A percentile compares a stretch with the other conserved stretches of the same genome.
Conservation (phyloP, 352 stramenopile genomes). For the Pythium aquatile region DNA sequence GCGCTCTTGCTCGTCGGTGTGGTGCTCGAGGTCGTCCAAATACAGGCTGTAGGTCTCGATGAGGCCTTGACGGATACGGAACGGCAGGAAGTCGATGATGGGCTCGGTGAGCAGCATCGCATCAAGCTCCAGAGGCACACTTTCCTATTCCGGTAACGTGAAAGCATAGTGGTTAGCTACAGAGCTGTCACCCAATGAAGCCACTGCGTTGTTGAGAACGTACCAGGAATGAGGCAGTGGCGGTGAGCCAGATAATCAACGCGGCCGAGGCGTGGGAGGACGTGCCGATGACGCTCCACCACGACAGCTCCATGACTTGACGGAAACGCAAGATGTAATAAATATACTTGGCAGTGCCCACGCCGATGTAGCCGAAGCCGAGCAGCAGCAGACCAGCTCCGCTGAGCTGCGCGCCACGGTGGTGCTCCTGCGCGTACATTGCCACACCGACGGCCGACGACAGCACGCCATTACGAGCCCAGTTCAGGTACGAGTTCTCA, state of each 20-base stretch:
- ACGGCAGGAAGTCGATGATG: slow-evolving; percentile 76
- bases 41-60: slow-evolving; percentile 90
- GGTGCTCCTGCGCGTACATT: slow-evolving; percentile 89
- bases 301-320: slow-evolving; percentile 86
- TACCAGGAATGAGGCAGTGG: slow-evolving; percentile 84
- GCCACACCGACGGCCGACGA: slow-evolving; percentile 79
- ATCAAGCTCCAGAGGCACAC: slow-evolving; percentile 81
- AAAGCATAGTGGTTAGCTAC: no score
- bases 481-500: slow-evolving; percentile 89
- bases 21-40: slow-evolving; percentile 81
- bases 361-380: slow-evolving; percentile 86
- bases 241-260: slow-evolving; percentile 84
- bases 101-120: slow-evolving; percentile 83
- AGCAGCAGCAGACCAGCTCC: slow-evolving; percentile 75
- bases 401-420: slow-evolving; percentile 80
- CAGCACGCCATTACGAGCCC: slow-evolving; percentile 81
- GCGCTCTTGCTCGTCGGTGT: slow-evolving; percentile 79
- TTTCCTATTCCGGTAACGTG: slow-evolving; percentile 44
- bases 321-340: slow-evolving; percentile 89
- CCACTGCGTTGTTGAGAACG: not conserved
- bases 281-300: slow-evolving; percentile 79
- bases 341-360: slow-evolving; percentile 88
- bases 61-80: slow-evolving; percentile 82
- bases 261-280: slow-evolving; percentile 80
- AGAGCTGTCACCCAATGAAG: no score